These are phyloP conservation scores for Neoboletus subvelutipes DNA, from an alignment of 768 basidiomycete species.

Conservation along the genomic window DNA sequence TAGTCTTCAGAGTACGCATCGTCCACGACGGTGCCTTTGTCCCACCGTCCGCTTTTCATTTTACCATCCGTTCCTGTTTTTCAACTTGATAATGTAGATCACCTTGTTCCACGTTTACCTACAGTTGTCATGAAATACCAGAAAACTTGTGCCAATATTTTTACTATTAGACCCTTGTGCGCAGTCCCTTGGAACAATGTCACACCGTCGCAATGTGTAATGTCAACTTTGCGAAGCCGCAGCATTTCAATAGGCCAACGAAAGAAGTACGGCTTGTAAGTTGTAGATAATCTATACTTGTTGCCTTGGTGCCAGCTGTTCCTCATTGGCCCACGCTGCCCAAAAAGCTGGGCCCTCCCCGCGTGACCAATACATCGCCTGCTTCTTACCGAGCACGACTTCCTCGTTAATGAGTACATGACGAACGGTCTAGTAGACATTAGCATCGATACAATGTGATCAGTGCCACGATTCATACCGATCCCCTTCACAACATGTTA, in stretches of 20 bases:
- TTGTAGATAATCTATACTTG: conserved; percentile 10
- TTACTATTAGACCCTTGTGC: neutral
- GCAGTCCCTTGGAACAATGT: neutral
- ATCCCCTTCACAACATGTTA: conserved; percentile 46
- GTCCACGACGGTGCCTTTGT: conserved; percentile 4
- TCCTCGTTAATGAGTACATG: conserved; percentile 80
- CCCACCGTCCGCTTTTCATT: conserved; percentile 7
- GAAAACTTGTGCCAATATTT: conserved; percentile 3
- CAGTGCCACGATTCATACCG: conserved; percentile 44
- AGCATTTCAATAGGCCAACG: neutral
- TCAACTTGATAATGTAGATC: conserved; percentile 31
- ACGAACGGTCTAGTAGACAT: conserved; percentile 56
- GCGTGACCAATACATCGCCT: conserved; percentile 74
- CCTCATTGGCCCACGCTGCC: conserved; percentile 75
- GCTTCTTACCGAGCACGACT: conserved; percentile 60
- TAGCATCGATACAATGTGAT: conserved; percentile 4
- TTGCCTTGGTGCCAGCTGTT: conserved; percentile 33
- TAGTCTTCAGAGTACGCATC: conserved; percentile 12
- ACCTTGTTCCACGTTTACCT: conserved; percentile 28
- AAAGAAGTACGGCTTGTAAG: neutral
- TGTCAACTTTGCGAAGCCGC: neutral
- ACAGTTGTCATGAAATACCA: conserved; percentile 29
- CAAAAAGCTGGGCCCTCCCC: conserved; percentile 69
- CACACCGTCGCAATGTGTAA: neutral
- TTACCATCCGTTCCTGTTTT: conserved; percentile 11